Evolutionary conservation across 306 rosid species (phyloP), one percentile per base, ranked within the genome.

Genomic region (Begonia masoniana): DNA sequence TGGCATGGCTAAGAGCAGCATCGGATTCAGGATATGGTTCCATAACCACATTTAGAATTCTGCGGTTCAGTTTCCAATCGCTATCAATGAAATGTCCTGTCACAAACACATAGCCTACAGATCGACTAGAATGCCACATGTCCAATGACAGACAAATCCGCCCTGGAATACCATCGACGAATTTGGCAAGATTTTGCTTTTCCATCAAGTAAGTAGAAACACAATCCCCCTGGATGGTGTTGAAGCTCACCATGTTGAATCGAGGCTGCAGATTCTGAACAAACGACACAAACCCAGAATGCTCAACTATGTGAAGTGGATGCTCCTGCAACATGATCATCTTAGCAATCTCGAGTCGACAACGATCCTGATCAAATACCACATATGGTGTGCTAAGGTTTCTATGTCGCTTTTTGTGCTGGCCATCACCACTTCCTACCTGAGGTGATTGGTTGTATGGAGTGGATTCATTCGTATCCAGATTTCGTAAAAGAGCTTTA

Each of bases 241-340:
- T 91, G 66, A 91, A 91, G 76, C 88, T 82, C 65, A 77, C 94
- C 92, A 73, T 82, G 58, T 78, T 78, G 83, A 85, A 85, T 52
- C 73, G 87, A 47, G 97, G 97, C 78, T 91, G 94, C 62, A 91
- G 94, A 74, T 78, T 81, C 72, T 77, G 84, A 41, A 79, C 86
- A 66, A 91, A 91, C 45, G 92, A 72, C 62, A 85, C 69, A 78
- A 91, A 91, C 51, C 96, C 96, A 1, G 83, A 84, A 62, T 91
- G 94, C 65, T 91, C 97, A 53, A 91, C 96, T 82, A 91, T 85
- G 74, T 91, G 97, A 61, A 91, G 82, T 15, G 96, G 97, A 72
- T 85, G 85, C 60, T 85, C 96, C 9, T 91, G 97, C 96, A 83
- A 85, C 54, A 91, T 85, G 46, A 91, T 86, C 97, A 91, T 91